These are phyloP conservation scores for Microdochium bolleyi DNA, from an alignment of 2,329 filamentous ascomycete genomes.

Conservation along the genomic window DNA sequence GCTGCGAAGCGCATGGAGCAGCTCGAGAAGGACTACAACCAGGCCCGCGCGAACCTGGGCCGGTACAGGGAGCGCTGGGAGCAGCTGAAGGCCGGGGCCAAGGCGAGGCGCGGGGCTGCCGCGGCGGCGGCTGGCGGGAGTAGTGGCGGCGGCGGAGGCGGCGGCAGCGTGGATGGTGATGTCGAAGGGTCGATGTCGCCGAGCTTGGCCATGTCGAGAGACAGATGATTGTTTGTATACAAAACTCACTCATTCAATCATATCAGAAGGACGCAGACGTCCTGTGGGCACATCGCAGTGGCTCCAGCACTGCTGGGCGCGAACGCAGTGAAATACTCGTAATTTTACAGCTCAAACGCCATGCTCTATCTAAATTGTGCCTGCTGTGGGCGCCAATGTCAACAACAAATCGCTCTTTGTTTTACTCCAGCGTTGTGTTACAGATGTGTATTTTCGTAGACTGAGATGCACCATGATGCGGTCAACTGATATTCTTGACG, in stretches of 20 bases:
- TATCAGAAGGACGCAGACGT: no score
- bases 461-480: neutral
- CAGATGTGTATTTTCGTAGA: neutral
- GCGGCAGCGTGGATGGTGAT: neutral
- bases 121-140: neutral
- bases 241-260: no score
- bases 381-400: neutral
- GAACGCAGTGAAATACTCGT: no score
- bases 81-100: constrained; percentile 51
- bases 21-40: constrained; percentile 54
- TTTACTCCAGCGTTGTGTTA: neutral
- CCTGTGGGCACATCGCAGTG: no score
- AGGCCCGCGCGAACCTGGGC: constrained; percentile 45
- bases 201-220: neutral
- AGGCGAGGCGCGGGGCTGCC: constrained; percentile 31
- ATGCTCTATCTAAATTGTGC: neutral
- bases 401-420: no score
- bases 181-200: neutral
- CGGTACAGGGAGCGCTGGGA: constrained; percentile 57
- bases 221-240: no score
- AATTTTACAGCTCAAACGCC: neutral
- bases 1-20: constrained; percentile 54
- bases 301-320: no score
- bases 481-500: neutral
- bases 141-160: neutral